A percentile compares a stretch with the other conserved stretches of the same genome.
Evolutionary conservation across 164 flowering plant species (phyloP).

Genomic region (Chimonanthus salicifolius): DNA sequence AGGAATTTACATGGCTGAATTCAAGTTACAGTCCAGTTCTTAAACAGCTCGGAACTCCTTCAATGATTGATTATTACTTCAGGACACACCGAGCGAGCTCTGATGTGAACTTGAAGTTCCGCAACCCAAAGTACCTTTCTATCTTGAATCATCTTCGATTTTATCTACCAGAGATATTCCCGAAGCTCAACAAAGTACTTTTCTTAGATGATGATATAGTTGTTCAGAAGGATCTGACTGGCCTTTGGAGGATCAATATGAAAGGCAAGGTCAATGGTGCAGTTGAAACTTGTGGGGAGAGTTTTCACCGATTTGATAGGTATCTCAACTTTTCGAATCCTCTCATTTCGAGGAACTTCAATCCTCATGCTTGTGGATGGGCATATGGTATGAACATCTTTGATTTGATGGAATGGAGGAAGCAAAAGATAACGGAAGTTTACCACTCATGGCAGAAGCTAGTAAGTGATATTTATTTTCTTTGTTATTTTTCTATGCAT

Average conservation of each 20-base stretch:
- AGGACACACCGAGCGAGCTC: constrained; percentile 62
- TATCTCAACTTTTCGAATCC: constrained; percentile 31
- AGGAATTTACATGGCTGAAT: constrained; percentile 90
- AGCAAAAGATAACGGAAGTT: constrained; percentile 19
- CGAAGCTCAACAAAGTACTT: constrained; percentile 79
- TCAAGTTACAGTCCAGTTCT: constrained; percentile 89
- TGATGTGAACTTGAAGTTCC: constrained; percentile 79
- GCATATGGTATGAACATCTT: constrained; percentile 27
- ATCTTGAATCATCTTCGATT: constrained; percentile 94
- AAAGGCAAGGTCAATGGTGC: constrained; percentile 93
- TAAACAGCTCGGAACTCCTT: constrained; percentile 66
- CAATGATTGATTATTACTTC: constrained; percentile 89
- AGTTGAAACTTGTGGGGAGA: constrained; percentile 49
- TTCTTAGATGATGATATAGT: constrained; percentile 95
- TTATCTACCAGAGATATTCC: constrained; percentile 87
- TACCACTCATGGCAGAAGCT: constrained; percentile 25
- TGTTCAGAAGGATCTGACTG: constrained; percentile 78
- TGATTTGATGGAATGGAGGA: constrained; percentile 26
- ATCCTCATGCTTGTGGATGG: constrained; percentile 26
- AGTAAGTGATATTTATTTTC: constrained; percentile 8
- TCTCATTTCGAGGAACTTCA: constrained; percentile 20
- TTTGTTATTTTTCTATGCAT: background rate
- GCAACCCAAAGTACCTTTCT: constrained; percentile 90
- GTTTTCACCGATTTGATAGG: constrained; percentile 25
- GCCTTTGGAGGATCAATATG: constrained; percentile 71